phyloP scores from a whole-genome alignment of 495 filamentous ascomycete species.

The Chaetomidium leptoderma region DNA sequence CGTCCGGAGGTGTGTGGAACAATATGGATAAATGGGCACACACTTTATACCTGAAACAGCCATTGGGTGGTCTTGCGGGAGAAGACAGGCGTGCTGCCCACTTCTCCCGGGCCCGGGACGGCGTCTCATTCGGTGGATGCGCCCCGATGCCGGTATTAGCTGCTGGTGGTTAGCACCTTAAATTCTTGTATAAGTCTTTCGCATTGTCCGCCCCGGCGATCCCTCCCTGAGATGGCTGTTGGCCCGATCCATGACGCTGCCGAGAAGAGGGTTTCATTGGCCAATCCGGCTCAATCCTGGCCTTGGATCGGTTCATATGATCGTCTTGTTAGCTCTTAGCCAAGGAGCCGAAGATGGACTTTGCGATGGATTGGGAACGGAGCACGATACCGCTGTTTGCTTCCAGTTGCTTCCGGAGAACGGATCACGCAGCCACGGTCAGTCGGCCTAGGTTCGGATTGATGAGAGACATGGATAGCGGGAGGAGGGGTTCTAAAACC shows the following conservation, averaged over 20 bases:
- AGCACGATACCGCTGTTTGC: neutral
- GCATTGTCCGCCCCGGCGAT: neutral
- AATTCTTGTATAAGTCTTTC: too few relatives aligned
- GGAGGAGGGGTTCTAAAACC: neutral
- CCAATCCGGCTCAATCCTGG: slow-evolving; percentile 3
- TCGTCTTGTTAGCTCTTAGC: neutral
- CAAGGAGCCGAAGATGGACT: slow-evolving; percentile 1
- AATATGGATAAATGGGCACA: slow-evolving; percentile 18
- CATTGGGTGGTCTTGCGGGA: slow-evolving; percentile 14
- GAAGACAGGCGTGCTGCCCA: neutral
- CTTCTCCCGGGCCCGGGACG: neutral
- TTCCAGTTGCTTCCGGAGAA: neutral
- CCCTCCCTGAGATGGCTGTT: neutral
- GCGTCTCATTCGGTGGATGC: slow-evolving; percentile 10
- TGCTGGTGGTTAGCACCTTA: too few relatives aligned
- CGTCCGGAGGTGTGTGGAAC: neutral
- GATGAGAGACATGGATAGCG: neutral
- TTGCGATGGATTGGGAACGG: slow-evolving; percentile 7
- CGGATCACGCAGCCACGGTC: neutral
- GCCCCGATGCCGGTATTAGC: neutral
- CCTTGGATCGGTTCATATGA: neutral
- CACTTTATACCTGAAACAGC: slow-evolving; percentile 11
- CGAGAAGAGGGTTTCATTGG: neutral
- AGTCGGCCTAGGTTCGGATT: neutral
- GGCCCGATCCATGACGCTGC: neutral